Base-by-base conservation (phyloP, 1,284 basidiomycete genomes). In the Apiotrichum porosum region DNA sequence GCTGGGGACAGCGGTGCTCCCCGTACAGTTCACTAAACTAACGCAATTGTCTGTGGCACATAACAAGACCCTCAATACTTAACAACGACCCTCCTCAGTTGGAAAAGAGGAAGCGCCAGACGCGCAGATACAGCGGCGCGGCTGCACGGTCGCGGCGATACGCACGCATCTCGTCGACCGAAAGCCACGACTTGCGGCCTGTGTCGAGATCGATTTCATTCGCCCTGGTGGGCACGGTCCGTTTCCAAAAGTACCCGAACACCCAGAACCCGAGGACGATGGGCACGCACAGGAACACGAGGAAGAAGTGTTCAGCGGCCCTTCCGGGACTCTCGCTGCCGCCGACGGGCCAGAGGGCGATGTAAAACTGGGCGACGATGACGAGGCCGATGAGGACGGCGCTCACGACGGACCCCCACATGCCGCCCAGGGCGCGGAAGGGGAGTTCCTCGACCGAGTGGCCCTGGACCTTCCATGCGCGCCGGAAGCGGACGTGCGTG, bases 391-490 rank as follows among this genome's bases (percentile, higher is more conserved):
- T 58, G 31, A 71, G 54, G 34, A 44, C 67, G 60, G 73, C 63
- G 32, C 77, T 77, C 45, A 69, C 57, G 56, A 66, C 64, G 14
- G 74, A 75, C 28, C 78, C 78, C 35, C 52, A 73, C 26, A 76
- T 62, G 35, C 78, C 78, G 18, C 74, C 69, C 28, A 74, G 58
- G 22, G 53, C 49, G 10, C 32, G 31, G 68, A 71, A 77, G 13
- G 77, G 77, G 2, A 78, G 68, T 60, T 77, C 74, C 44, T 74
- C 71, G 77, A 75, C 18, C 1, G 63, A 57, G 58, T 71, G 66
- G 13, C 73, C 72, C 52, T 58, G 72, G 10, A 57, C 52, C 32
- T 51, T 48, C 75, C 75, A 76, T 0, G 75, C 77, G 24, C 42
- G 42, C 17, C 75, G 63, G 71, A 77, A 77, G 22, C 75, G 72